These are phyloP conservation scores for Massarina eburnea DNA, from an alignment of 2,329 filamentous ascomycete genomes.

Conservation along the genomic window DNA sequence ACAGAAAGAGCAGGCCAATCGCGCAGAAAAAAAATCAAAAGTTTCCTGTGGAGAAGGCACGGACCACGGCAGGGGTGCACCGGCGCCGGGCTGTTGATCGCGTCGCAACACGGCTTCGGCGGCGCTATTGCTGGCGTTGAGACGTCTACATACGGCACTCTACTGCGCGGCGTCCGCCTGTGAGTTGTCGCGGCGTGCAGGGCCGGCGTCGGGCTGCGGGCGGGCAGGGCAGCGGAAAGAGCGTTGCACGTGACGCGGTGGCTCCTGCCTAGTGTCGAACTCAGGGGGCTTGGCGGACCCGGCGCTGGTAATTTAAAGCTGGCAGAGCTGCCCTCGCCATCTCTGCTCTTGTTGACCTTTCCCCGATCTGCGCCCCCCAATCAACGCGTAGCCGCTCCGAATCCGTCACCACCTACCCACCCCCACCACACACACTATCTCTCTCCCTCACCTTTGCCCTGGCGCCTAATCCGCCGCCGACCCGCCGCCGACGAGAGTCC, in stretches of 20 bases:
- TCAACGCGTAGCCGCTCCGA: conserved; percentile 35
- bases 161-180: no score
- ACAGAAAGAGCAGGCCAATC: conserved; percentile 19
- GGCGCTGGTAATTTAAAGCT: conserved; percentile 23
- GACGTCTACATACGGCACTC: background rate
- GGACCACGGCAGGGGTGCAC: conserved; percentile 7
- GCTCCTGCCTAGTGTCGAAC: conserved; percentile 12
- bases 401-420: conserved; percentile 24
- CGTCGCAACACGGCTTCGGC: conserved; percentile 4
- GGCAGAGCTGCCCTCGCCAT: conserved; percentile 17
- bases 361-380: conserved; percentile 38
- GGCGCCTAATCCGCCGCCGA: conserved; percentile 7
- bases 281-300: conserved; percentile 30
- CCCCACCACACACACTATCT: conserved; percentile 17
- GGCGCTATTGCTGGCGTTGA: background rate
- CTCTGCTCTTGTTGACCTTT: conserved; percentile 23
- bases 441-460: conserved; percentile 22
- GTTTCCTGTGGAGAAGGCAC: conserved; percentile 23
- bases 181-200: conserved; percentile 3
- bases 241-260: conserved; percentile 12
- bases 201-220: background rate
- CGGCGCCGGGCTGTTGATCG: conserved; percentile 1
- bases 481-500: background rate
- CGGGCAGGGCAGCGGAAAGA: background rate
- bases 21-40: conserved; percentile 21